phyloP scores from a whole-genome alignment of 148 eudicot genomes.

The Drosera capensis region DNA sequence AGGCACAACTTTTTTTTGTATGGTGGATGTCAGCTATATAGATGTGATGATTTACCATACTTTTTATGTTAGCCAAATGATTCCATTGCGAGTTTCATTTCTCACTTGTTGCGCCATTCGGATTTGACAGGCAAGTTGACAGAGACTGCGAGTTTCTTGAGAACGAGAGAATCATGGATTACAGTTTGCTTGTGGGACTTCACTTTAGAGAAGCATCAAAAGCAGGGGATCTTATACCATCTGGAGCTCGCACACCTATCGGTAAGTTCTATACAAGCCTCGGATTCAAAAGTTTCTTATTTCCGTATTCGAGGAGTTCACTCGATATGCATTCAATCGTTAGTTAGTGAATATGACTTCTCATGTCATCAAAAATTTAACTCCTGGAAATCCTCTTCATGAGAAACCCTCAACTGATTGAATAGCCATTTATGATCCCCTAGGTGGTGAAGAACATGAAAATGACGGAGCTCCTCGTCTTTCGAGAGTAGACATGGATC shows the following conservation, averaged over 20 bases:
- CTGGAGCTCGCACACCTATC: conserved; percentile 9
- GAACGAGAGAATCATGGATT: conserved; percentile 13
- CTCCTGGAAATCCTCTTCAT: background rate
- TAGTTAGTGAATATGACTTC: no score
- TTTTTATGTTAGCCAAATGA: background rate
- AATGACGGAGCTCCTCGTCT: conserved; percentile 17
- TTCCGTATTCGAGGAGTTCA: no score
- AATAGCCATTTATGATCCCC: background rate
- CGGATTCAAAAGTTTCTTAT: no score
- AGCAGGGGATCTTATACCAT: conserved; percentile 13
- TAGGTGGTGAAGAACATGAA: conserved; percentile 3
- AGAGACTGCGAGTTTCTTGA: conserved; percentile 13
- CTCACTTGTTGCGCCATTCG: background rate
- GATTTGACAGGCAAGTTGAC: conserved; percentile 10
- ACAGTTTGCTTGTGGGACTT: conserved; percentile 12
- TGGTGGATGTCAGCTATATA: no score
- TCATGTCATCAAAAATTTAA: background rate
- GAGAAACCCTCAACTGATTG: background rate
- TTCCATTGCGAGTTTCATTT: background rate
- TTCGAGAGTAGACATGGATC: conserved; percentile 41
- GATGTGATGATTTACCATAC: background rate
- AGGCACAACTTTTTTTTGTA: background rate
- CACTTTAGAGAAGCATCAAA: conserved; percentile 13
- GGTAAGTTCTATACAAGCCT: conserved; percentile 1
- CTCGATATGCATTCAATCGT: no score